phyloP scores from a whole-genome alignment of 495 filamentous ascomycete species.

The Penicillium fimorum region DNA sequence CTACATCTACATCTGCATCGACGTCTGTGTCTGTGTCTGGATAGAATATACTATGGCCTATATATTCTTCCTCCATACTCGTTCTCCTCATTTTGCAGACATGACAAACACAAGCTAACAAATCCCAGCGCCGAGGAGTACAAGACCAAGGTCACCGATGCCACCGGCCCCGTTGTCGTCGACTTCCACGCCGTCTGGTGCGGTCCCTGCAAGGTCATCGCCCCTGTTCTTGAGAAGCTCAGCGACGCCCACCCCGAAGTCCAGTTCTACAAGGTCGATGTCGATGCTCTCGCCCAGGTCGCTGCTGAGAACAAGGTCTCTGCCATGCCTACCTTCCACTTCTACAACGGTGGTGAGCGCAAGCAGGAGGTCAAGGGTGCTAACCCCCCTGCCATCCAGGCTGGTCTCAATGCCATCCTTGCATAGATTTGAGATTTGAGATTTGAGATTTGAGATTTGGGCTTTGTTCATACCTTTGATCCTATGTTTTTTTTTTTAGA shows the following conservation, averaged over 20 bases:
- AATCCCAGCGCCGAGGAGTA: constrained; percentile 60
- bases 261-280: constrained; percentile 89
- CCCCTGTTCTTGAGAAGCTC: constrained; percentile 68
- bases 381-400: constrained; percentile 62
- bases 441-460: constrained; percentile 1
- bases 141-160: constrained; percentile 35
- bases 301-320: constrained; percentile 78
- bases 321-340: constrained; percentile 92
- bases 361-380: constrained; percentile 77
- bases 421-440: constrained; percentile 14
- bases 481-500: constrained; percentile 7
- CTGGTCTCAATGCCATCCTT: constrained; percentile 43
- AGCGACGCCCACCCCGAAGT: constrained; percentile 53
- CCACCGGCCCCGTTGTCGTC: constrained; percentile 62
- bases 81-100: neutral
- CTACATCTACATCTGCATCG: neutral
- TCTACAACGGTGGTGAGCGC: constrained; percentile 77
- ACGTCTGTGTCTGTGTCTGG: neutral
- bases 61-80: neutral
- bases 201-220: constrained; percentile 90
- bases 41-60: neutral
- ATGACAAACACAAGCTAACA: neutral
- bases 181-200: constrained; percentile 93
- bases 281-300: constrained; percentile 76
- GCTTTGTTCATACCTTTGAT: neutral